Percentiles rank a stretch among this genome's conserved stretches.
Conservation (phyloP, 2,329 filamentous ascomycete species). For the Aspergillus japonicus region DNA sequence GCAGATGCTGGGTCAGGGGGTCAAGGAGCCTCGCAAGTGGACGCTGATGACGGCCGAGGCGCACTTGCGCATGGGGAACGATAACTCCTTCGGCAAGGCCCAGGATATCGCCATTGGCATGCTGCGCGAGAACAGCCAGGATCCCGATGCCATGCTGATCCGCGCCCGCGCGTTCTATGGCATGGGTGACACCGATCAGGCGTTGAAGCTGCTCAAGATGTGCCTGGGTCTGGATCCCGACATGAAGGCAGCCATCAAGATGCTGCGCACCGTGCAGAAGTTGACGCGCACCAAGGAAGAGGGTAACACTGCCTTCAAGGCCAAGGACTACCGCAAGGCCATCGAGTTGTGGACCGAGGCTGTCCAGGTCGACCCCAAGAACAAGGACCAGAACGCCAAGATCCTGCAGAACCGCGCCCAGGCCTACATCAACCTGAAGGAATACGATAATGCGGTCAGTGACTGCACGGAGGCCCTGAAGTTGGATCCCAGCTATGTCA, state of each 20-base stretch:
- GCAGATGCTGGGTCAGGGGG: slow-evolving; percentile 70
- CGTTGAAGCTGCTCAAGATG: slow-evolving; percentile 86
- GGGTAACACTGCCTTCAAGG: slow-evolving; percentile 87
- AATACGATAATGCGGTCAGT: slow-evolving; percentile 74
- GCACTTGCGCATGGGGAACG: slow-evolving; percentile 86
- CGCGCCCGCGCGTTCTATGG: slow-evolving; percentile 84
- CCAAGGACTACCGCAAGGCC: slow-evolving; percentile 73
- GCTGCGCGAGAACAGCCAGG: slow-evolving; percentile 80
- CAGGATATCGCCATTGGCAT: slow-evolving; percentile 89
- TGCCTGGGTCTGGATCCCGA: slow-evolving; percentile 89
- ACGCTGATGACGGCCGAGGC: slow-evolving; percentile 88
- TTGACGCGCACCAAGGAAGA: slow-evolving; percentile 91
- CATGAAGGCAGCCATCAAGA: slow-evolving; percentile 83
- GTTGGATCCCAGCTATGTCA: slow-evolving; percentile 80
- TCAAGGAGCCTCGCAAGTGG: slow-evolving; percentile 86
- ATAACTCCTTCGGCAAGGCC: slow-evolving; percentile 84
- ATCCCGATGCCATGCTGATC: slow-evolving; percentile 89
- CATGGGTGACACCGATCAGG: slow-evolving; percentile 93
- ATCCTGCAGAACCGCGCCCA: slow-evolving; percentile 90
- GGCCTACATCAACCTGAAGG: slow-evolving; percentile 75
- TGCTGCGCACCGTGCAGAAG: slow-evolving; percentile 85
- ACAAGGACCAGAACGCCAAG: slow-evolving; percentile 93
- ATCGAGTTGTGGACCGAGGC: slow-evolving; percentile 82
- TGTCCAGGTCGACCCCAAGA: slow-evolving; percentile 78
- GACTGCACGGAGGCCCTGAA: slow-evolving; percentile 84